phyloP scores from a whole-genome alignment of 768 basidiomycete genomes.

The Boletus pseudopeckii region DNA sequence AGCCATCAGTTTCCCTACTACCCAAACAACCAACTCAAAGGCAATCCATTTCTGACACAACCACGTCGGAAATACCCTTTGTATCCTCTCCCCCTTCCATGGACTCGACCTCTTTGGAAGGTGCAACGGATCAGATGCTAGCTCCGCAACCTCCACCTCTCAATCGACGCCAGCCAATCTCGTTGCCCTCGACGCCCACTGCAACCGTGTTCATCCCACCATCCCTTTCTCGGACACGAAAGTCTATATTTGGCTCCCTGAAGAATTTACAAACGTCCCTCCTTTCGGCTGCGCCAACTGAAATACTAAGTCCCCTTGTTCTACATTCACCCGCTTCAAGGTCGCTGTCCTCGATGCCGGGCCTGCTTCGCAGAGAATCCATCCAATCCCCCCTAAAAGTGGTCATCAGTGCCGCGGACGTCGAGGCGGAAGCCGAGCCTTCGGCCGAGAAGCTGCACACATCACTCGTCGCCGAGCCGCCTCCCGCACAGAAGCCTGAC shows the following conservation, averaged over 20 bases:
- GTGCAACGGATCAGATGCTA: conserved; percentile 7
- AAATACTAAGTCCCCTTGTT: conserved; percentile 30
- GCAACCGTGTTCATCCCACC: conserved; percentile 17
- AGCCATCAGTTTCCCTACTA: background rate
- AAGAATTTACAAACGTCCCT: conserved; percentile 26
- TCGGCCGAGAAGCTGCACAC: conserved; percentile 3
- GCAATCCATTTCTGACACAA: background rate
- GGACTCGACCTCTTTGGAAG: conserved; percentile 5
- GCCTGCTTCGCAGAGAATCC: conserved; percentile 24
- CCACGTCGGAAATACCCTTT: background rate
- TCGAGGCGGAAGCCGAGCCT: conserved; percentile 7
- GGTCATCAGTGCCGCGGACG: conserved; percentile 8
- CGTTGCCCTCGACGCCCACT: conserved; percentile 34
- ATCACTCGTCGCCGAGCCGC: background rate
- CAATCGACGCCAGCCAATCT: conserved; percentile 29
- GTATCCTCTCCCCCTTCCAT: conserved; percentile 17
- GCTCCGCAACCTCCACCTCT: conserved; percentile 28
- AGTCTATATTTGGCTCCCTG: conserved; percentile 20
- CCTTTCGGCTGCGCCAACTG: conserved; percentile 23
- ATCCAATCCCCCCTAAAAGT: conserved; percentile 24
- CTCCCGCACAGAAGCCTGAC: conserved; percentile 11
- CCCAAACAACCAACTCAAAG: background rate
- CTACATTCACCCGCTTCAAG: conserved; percentile 26
- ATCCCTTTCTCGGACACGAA: conserved; percentile 10
- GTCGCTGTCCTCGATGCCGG: conserved; percentile 13